Evolutionary conservation across 2,329 filamentous ascomycete genomes (phyloP).

Genomic region (Tympanopsis confertula): DNA sequence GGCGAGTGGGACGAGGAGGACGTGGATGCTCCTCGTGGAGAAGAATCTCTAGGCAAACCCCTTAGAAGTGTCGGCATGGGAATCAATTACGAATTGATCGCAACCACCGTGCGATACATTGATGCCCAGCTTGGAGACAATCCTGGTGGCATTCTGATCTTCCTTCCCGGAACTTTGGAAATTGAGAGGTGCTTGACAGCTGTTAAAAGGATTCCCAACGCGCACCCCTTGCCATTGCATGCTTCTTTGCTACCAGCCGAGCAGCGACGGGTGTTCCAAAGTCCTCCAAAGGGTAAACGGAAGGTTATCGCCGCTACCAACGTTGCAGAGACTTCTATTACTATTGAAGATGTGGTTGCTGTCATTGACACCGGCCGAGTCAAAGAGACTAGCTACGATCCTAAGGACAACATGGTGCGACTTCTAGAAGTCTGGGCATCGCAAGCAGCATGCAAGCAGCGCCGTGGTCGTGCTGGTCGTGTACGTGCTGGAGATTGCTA

Average conservation of each 20-base stretch:
- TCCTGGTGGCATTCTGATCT: conserved; percentile 60
- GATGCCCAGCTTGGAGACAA: conserved; percentile 45
- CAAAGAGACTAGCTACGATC: conserved; percentile 65
- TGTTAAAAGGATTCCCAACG: conserved; percentile 30
- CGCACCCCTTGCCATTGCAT: conserved; percentile 56
- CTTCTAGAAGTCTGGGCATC: conserved; percentile 67
- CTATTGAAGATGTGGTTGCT: conserved; percentile 64
- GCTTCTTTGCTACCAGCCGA: conserved; percentile 59
- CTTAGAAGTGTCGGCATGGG: conserved; percentile 44
- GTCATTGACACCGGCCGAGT: conserved; percentile 66
- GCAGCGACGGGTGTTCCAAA: conserved; percentile 55
- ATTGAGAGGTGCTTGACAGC: conserved; percentile 55
- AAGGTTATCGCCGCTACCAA: conserved; percentile 66
- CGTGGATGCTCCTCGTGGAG: conserved; percentile 21
- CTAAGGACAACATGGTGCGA: conserved; percentile 59
- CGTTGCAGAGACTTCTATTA: conserved; percentile 67
- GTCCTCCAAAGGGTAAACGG: conserved; percentile 48
- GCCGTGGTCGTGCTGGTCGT: conserved; percentile 61
- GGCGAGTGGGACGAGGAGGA: conserved; percentile 9
- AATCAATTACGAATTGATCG: conserved; percentile 64
- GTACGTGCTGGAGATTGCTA: conserved; percentile 61
- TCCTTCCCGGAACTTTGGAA: conserved; percentile 59
- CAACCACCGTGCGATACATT: conserved; percentile 52
- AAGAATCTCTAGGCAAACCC: conserved; percentile 29
- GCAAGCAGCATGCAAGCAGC: conserved; percentile 61